A percentile compares a stretch with the other conserved stretches of the same genome.
These are phyloP conservation scores for Citrus sinensis DNA, from an alignment of 345 rosid species.

Conservation along the genomic window DNA sequence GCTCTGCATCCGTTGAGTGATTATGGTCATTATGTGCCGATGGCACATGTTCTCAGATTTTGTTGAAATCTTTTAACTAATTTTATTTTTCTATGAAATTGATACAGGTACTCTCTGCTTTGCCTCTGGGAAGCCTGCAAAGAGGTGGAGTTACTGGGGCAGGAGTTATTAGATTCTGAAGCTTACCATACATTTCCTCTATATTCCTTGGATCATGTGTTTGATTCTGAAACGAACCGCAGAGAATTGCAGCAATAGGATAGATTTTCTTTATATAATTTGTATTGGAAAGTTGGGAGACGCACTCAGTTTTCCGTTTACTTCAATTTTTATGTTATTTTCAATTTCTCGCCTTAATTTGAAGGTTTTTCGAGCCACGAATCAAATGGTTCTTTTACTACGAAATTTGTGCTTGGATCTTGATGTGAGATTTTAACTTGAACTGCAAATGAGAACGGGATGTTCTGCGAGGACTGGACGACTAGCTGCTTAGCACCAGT, in stretches of 20 bases:
- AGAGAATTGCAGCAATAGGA: neutral
- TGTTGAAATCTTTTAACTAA: neutral
- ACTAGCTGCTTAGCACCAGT: too few relatives aligned
- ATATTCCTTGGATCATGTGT: neutral
- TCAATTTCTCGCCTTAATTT: neutral
- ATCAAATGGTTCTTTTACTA: neutral
- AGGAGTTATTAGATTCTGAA: slow-evolving; percentile 65
- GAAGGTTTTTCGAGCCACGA: neutral
- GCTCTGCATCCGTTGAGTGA: neutral
- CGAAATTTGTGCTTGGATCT: neutral
- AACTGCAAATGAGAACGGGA: neutral
- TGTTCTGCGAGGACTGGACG: too few relatives aligned
- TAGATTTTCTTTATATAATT: neutral
- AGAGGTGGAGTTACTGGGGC: slow-evolving; percentile 96
- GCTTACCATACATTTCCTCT: neutral
- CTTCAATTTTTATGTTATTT: neutral
- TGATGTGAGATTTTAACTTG: neutral
- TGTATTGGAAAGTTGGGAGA: neutral
- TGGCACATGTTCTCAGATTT: neutral
- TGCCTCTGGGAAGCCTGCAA: slow-evolving; percentile 92
- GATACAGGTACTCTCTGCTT: slow-evolving; percentile 73
- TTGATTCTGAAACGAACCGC: neutral
- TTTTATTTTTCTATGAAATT: neutral
- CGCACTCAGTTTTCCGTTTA: neutral
- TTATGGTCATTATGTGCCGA: neutral